Evolutionary conservation across 495 filamentous ascomycete genomes (phyloP), one percentile per base, ranked within the genome.

Genomic region (Apiosordaria backusii): DNA sequence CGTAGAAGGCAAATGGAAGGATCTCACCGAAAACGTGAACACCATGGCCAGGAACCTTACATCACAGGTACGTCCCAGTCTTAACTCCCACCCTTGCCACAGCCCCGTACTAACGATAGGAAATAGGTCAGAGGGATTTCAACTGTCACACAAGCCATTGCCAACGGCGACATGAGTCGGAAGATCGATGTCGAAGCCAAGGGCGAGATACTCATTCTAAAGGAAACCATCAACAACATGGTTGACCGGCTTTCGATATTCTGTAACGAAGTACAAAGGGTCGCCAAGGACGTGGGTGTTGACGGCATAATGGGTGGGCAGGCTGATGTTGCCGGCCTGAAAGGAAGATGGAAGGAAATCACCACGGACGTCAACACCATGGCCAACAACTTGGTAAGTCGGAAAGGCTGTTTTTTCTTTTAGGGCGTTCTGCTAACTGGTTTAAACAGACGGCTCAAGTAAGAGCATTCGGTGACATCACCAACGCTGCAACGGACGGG

Each of bases 201-300:
- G 76, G 95, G 95, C 74, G 95, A 99, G 77, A 95, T 99, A 57
- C 84, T 94, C 55, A 89, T 93, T 3, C 80, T 99, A 50, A 97
- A 97, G 77, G 92, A 97, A 70, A 99, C 95, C 25, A 97, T 99
- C 82, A 99, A 99, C 75, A 92, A 97, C 86, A 99, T 99, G 95
- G 95, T 99, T 65, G 92, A 93, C 75, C 89, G 95, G 66, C 78
- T 99, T 50, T 96, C 93, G 65, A 93, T 93, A 63, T 98, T 97
- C 84, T 96, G 93, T n/a, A 92, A 92, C 50, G 94, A 97, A 74
- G 88, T 99, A 35, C 96, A 97, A 77, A 88, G 93, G 72, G 95
- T 99, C 26, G 95, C 95, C 24, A 92, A 94, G 68, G 95, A 98
- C 75, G 95, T 99, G 68, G 95, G 95, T 65, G 96, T 99, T 50